Evolutionary conservation across 345 rosid species (phyloP).

Genomic region (Hibiscus mutabilis): DNA sequence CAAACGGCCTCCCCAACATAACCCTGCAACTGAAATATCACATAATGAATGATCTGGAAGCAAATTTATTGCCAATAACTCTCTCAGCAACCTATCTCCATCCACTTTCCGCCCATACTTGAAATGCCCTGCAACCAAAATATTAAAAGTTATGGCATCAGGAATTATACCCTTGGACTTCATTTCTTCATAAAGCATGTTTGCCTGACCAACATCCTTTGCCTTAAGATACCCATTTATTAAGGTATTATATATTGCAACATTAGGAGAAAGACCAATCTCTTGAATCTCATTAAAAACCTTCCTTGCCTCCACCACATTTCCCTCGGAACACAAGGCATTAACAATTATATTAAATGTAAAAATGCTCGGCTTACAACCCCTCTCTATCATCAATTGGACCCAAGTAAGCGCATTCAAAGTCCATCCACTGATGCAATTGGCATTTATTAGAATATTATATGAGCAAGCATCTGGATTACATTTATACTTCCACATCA

Average conservation of each 20-base stretch:
- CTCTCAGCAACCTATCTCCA: slow-evolving; percentile 41
- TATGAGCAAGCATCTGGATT: slow-evolving; percentile 50
- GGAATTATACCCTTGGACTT: slow-evolving; percentile 41
- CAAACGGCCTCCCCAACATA: slow-evolving; percentile 61
- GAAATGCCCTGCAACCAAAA: slow-evolving; percentile 52
- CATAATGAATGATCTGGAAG: slow-evolving; percentile 31
- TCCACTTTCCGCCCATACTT: slow-evolving; percentile 51
- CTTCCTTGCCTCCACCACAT: slow-evolving; percentile 42
- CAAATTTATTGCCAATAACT: slow-evolving; percentile 26
- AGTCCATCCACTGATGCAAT: slow-evolving; percentile 37
- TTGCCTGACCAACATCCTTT: slow-evolving; percentile 47
- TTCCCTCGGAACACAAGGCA: slow-evolving; percentile 55
- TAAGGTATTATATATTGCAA: slow-evolving; percentile 44
- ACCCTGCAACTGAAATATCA: slow-evolving; percentile 49
- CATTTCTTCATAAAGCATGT: slow-evolving; percentile 52
- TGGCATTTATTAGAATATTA: slow-evolving; percentile 56
- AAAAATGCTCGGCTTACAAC: slow-evolving; percentile 40
- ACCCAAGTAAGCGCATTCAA: slow-evolving; percentile 38
- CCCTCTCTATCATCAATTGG: slow-evolving; percentile 47
- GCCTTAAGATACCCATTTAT: slow-evolving; percentile 67
- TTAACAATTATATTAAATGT: slow-evolving; percentile 46
- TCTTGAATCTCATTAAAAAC: slow-evolving; percentile 42
- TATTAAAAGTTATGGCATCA: slow-evolving; percentile 61
- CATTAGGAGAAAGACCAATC: slow-evolving; percentile 38
- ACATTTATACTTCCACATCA: slow-evolving; percentile 50